These are phyloP conservation scores for Artemisia annua DNA, from an alignment of 129 eudicot species.

Conservation along the genomic window DNA sequence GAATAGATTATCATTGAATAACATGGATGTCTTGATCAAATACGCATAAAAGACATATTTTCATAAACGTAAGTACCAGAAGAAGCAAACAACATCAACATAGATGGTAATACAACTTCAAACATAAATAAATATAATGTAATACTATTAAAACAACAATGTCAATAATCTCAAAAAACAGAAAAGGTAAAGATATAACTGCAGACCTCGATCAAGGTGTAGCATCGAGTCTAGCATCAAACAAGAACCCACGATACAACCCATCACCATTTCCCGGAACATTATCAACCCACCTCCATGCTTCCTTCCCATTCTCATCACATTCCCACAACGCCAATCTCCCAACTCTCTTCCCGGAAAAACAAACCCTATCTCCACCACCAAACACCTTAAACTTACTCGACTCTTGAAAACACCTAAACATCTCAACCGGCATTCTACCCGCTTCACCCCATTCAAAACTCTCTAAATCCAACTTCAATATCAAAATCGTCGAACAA, in stretches of 20 bases:
- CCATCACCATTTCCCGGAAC: conserved; percentile 88
- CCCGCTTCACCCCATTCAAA: conserved; percentile 98
- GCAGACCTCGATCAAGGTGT: conserved; percentile 40
- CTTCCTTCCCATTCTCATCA: conserved; percentile 44
- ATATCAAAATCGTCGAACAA: conserved; percentile 77
- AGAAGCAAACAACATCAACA: conserved; percentile 20
- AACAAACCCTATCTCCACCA: conserved; percentile 81
- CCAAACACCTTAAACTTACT: conserved; percentile 98
- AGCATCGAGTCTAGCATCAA: conserved; percentile 69
- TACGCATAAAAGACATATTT: conserved; percentile 18
- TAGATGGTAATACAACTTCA: conserved; percentile 28
- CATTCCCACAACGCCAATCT: conserved; percentile 78
- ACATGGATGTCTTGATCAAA: conserved; percentile 7
- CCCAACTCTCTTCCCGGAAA: conserved; percentile 78
- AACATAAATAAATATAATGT: conserved; percentile 10
- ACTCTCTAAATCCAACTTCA: conserved; percentile 74
- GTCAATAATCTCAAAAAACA: conserved; percentile 11
- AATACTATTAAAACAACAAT: neutral
- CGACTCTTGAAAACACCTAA: conserved; percentile 63
- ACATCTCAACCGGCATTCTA: conserved; percentile 84
- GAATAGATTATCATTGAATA: neutral
- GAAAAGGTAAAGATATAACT: conserved; percentile 13
- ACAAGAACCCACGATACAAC: conserved; percentile 78
- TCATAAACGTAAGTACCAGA: conserved; percentile 12
- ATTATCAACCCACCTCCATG: conserved; percentile 87